Conservation (phyloP, 208 protist genomes). For the Crithidia acanthocephali region DNA sequence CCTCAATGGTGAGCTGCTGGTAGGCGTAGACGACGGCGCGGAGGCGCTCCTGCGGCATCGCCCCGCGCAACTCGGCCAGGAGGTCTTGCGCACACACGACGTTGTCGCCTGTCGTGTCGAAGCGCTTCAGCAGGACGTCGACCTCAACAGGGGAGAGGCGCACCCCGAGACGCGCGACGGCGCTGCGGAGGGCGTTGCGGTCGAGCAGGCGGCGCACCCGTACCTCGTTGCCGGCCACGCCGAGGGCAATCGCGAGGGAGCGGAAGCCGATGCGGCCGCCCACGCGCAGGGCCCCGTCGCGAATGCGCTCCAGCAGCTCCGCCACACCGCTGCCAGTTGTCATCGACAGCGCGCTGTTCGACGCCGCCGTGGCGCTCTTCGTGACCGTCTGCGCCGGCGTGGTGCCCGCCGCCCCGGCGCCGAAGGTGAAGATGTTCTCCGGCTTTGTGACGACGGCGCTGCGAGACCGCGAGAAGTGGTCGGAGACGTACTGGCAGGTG, state of each 20-base stretch:
- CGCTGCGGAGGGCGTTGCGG: slow-evolving; percentile 48
- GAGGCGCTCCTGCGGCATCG: slow-evolving; percentile 65
- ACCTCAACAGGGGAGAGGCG: slow-evolving; percentile 58
- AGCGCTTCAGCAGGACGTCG: slow-evolving; percentile 78
- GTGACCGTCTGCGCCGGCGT: slow-evolving; percentile 8
- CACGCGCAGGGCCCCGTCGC: slow-evolving; percentile 60
- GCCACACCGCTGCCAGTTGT: slow-evolving; percentile 47
- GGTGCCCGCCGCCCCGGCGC: slow-evolving; percentile 8
- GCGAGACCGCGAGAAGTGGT: slow-evolving; percentile 42
- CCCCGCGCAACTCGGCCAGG: slow-evolving; percentile 75
- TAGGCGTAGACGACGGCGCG: slow-evolving; percentile 70
- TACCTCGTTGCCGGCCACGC: slow-evolving; percentile 76
- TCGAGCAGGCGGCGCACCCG: slow-evolving; percentile 46
- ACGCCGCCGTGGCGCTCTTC: slow-evolving; percentile 7
- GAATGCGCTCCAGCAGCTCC: slow-evolving; percentile 60
- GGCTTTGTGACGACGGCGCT: slow-evolving; percentile 53
- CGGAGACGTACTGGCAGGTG: slow-evolving; percentile 53
- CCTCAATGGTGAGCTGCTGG: slow-evolving; percentile 79
- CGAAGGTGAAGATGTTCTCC: slow-evolving; percentile 74
- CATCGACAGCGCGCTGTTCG: slow-evolving; percentile 43
- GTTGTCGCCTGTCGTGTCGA: slow-evolving; percentile 76
- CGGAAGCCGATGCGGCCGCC: slow-evolving; percentile 83
- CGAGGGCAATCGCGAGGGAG: slow-evolving; percentile 64
- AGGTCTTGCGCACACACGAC: slow-evolving; percentile 80
- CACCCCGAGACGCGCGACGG: slow-evolving; percentile 63